Base-by-base conservation (phyloP, 495 filamentous ascomycete genomes). In the Trichocladium uniseriatum region DNA sequence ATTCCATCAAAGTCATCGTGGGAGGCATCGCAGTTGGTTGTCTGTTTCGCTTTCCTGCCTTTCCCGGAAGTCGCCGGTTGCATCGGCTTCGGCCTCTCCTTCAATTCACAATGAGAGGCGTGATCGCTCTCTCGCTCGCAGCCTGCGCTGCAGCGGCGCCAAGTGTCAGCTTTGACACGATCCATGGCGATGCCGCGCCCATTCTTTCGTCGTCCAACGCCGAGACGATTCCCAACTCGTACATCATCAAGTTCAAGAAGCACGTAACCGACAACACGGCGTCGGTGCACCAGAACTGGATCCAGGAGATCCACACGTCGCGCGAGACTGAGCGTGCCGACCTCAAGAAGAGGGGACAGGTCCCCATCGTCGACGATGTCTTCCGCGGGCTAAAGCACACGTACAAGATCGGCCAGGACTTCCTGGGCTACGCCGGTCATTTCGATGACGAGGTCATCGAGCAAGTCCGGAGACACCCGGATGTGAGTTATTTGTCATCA, bases 161-260 rank as follows among this genome's bases (percentile, higher is more conserved):
- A 54, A 70, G 86, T 34, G 75, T 86, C 60, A 71, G 74, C 57
- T 76, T 83, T 50, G 83, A 82, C 55, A 84, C 88, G 56, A 86
- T 92, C 66, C 84, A 94, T 68, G 82, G 86, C 58, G 87, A 82
- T 52, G 82, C 82, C 37, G 92, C 94, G 55, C 94, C 94, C 56
- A 75, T 99, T 54, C 72, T 97, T 58, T 91, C 89, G 14, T 84
- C 89, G 7, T 68, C 75, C 22, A 83, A 84, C 58, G 75, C 88
- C 22, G 71, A 86, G 55, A 70, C 72, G 48, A 79, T 99, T 29
- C 85, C 88, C 39, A 84, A 95, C 72, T 88, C 87, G 34, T 99
- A 97, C 68, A 95, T 99, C 69, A 71, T 99, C 70, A 87, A 94
- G 55, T 96, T 99, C 80, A 97, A 99, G 82, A 85, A 91, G 68